A percentile compares a stretch with the other conserved stretches of the same genome.
Evolutionary conservation across 306 rosid species (phyloP).

Genomic region (Rosa multiflora): DNA sequence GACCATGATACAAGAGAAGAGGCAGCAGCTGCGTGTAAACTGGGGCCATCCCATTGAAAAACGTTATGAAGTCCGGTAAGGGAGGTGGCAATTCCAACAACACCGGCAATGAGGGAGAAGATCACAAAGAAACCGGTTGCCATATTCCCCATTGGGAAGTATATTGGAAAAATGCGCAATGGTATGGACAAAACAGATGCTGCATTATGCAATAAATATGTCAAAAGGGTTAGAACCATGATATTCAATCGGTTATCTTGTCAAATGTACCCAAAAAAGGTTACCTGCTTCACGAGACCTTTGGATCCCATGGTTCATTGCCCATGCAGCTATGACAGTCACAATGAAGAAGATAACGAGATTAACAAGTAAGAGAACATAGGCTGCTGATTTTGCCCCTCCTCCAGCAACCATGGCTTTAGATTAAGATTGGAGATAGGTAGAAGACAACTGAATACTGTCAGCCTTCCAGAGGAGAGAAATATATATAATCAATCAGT

Average conservation of each 20-base stretch:
- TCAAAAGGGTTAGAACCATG: not conserved
- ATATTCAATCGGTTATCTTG: not conserved
- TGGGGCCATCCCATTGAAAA: slow-evolving; percentile 45
- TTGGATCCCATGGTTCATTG: slow-evolving; percentile 73
- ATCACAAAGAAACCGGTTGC: slow-evolving; percentile 75
- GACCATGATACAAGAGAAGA: slow-evolving; percentile 66
- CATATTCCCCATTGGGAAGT: slow-evolving; percentile 79
- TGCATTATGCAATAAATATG: slow-evolving; percentile 33
- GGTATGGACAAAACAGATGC: slow-evolving; percentile 64
- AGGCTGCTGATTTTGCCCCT: slow-evolving; percentile 61
- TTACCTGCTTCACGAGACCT: slow-evolving; percentile 66
- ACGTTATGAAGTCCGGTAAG: slow-evolving; percentile 61
- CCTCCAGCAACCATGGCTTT: slow-evolving; percentile 63
- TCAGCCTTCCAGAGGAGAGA: slow-evolving; percentile 18
- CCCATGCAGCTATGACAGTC: slow-evolving; percentile 76
- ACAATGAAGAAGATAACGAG: slow-evolving; percentile 63
- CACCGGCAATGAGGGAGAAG: slow-evolving; percentile 81
- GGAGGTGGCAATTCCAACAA: slow-evolving; percentile 77
- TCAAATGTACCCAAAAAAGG: not conserved
- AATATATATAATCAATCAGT: slow-evolving; percentile 20
- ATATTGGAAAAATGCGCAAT: slow-evolving; percentile 72
- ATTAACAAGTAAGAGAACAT: slow-evolving; percentile 57
- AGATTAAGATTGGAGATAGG: slow-evolving; percentile 19
- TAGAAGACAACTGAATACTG: slow-evolving; percentile 19
- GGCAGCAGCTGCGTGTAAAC: slow-evolving; percentile 60